Base-by-base conservation (phyloP, 768 basidiomycete species). In the Termitomyces sp. region DNA sequence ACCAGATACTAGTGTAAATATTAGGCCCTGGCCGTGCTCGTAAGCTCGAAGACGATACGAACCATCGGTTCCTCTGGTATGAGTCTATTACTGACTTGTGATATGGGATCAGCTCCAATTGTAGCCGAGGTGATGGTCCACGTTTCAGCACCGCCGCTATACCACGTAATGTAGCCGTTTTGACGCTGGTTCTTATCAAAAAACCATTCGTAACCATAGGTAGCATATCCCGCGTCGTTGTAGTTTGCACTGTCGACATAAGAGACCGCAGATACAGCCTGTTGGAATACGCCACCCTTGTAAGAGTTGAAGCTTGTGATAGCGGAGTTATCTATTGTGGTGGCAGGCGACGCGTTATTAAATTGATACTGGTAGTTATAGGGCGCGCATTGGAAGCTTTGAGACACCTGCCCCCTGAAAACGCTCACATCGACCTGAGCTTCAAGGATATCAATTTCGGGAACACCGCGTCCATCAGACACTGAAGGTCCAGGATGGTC, bases 51-150 rank as follows among this genome's bases (percentile, higher is more conserved):
- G 58, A 57, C 59, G 59, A 53, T 52, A 74, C 84, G 61, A 63
- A 93, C 92, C 94, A 98, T 88, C 2, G 97, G 96, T 69, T 99
- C 97, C 66, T 95, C 92, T 5, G 93, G 78, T 56, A 98, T 85
- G 16, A 94, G 65, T 34, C 95, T 78, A 64, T 80, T 75, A 36
- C 81, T 76, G 49, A 98, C 77, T 55, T 85, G 60, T 0, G 82
- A 74, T 4, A 63, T 66, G 0, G 80, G 24, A 71, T 94, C 86
- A 2, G 93, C 72, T 4, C 84, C 88, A n/a, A 94, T 71, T 3
- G 90, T 75, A 3, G 72, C 76, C 1, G 90, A 72, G 10, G 81
- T 84, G 46, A 90, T 71, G 31, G 78, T 86, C 94, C 95, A 98
- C 0, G 88, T 80, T 65, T 80, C 71, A 39, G 75, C 60, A 5